These are phyloP conservation scores for Termitomyces sp. DNA, from an alignment of 768 basidiomycete species.

Conservation along the genomic window DNA sequence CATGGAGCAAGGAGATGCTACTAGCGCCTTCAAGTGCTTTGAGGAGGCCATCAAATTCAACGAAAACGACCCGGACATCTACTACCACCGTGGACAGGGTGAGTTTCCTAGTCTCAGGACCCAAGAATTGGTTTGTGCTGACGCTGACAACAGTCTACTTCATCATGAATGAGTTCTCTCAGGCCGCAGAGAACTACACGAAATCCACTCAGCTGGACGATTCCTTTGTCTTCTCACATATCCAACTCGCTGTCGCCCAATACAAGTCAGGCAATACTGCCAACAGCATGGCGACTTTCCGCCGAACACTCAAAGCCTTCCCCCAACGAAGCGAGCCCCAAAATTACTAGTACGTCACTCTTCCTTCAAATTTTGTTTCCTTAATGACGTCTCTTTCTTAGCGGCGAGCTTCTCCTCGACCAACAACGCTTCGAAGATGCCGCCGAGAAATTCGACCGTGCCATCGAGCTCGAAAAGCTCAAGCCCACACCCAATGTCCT, in stretches of 20 bases:
- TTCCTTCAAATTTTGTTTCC: background rate
- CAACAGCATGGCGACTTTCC: slow-evolving; percentile 88
- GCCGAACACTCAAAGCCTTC: slow-evolving; percentile 80
- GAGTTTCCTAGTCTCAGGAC: slow-evolving; percentile 12
- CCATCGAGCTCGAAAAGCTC: slow-evolving; percentile 80
- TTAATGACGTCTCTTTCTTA: slow-evolving; percentile 22
- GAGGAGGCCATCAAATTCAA: slow-evolving; percentile 84
- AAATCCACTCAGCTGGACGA: slow-evolving; percentile 86
- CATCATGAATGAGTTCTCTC: slow-evolving; percentile 84
- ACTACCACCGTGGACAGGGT: slow-evolving; percentile 99
- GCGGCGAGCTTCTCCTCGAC: slow-evolving; percentile 92
- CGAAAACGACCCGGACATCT: slow-evolving; percentile 87
- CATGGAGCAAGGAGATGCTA: slow-evolving; percentile 89
- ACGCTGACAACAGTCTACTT: slow-evolving; percentile 65
- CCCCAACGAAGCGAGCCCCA: slow-evolving; percentile 83
- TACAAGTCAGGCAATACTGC: slow-evolving; percentile 82
- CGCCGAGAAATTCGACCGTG: slow-evolving; percentile 88
- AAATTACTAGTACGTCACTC: slow-evolving; percentile 83
- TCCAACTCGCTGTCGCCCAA: slow-evolving; percentile 94
- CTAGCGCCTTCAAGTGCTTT: slow-evolving; percentile 84
- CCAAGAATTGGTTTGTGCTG: background rate
- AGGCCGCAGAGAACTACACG: slow-evolving; percentile 87
- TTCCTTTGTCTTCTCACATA: slow-evolving; percentile 92
- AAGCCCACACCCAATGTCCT: slow-evolving; percentile 81
- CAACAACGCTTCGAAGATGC: slow-evolving; percentile 85